A percentile compares a stretch with the other conserved stretches of the same genome.
phyloP scores from a whole-genome alignment of 2,329 filamentous ascomycete species.

The Didymella exigua region DNA sequence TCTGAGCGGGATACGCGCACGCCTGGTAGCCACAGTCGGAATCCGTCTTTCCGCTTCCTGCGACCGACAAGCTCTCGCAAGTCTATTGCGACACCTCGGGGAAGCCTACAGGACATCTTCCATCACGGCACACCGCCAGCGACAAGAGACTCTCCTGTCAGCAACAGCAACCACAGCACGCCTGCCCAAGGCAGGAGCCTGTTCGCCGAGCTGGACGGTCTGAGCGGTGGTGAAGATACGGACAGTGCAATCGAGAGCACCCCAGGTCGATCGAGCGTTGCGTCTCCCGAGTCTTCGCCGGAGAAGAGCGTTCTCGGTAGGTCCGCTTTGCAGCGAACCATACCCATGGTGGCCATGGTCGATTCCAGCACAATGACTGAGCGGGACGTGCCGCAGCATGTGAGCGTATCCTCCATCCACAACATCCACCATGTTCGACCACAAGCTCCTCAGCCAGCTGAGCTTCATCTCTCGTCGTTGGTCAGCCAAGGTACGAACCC shows the following conservation, averaged over 20 bases:
- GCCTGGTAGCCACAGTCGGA: slow-evolving; percentile 63
- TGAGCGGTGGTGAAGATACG: slow-evolving; percentile 73
- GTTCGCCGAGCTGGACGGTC: slow-evolving; percentile 85
- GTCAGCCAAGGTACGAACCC: slow-evolving; percentile 37
- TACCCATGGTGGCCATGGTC: slow-evolving; percentile 56
- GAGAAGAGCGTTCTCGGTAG: slow-evolving; percentile 33
- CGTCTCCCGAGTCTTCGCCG: slow-evolving; percentile 42
- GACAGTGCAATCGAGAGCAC: slow-evolving; percentile 44
- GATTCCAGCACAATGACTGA: slow-evolving; percentile 69
- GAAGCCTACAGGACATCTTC: slow-evolving; percentile 60
- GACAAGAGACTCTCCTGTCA: slow-evolving; percentile 57
- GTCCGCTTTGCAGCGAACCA: slow-evolving; percentile 31
- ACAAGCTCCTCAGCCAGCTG: slow-evolving; percentile 23
- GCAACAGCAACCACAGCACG: slow-evolving; percentile 52
- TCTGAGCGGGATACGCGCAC: slow-evolving; percentile 68
- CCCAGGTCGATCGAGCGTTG: slow-evolving; percentile 40
- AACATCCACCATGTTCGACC: slow-evolving; percentile 35
- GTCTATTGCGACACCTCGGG: slow-evolving; percentile 58
- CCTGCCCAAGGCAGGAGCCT: slow-evolving; percentile 74
- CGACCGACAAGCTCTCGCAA: slow-evolving; percentile 64
- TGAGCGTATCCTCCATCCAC: slow-evolving; percentile 36
- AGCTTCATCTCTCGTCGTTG: slow-evolving; percentile 34
- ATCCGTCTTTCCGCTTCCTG: slow-evolving; percentile 73
- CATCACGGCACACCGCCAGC: slow-evolving; percentile 66
- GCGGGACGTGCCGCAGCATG: slow-evolving; percentile 54